Evolutionary conservation across 805 yeast genomes (phyloP).

Genomic region (Saccharomycopsis sp.): DNA sequence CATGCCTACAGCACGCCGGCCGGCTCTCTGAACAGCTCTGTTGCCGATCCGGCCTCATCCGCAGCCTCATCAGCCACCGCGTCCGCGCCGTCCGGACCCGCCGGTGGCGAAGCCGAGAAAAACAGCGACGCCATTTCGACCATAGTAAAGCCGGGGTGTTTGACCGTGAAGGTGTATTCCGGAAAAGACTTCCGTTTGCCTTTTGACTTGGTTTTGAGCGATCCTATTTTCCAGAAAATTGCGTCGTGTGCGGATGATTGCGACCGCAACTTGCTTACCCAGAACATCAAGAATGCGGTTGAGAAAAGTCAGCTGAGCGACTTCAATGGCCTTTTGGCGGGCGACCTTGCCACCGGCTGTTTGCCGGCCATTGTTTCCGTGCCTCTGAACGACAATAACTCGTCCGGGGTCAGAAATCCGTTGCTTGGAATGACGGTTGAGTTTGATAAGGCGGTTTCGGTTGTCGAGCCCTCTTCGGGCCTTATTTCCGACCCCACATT

Average conservation of each 20-base stretch:
- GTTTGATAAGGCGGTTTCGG: conserved; percentile 88
- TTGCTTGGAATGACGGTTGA: conserved; percentile 83
- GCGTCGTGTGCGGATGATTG: conserved; percentile 47
- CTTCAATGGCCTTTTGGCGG: conserved; percentile 7
- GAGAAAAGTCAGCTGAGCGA: conserved; percentile 6
- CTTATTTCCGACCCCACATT: conserved; percentile 72
- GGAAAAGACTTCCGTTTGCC: conserved; percentile 68
- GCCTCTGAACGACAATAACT: conserved; percentile 27
- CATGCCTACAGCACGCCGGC: background rate
- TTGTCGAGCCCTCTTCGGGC: conserved; percentile 82
- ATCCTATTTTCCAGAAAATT: conserved; percentile 55
- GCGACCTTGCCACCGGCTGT: conserved; percentile 14
- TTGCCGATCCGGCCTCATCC: background rate
- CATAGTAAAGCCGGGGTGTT: conserved; percentile 22
- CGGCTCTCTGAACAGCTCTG: background rate
- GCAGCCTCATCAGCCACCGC: conserved; percentile 1
- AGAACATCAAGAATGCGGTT: conserved; percentile 29
- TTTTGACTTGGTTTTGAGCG: conserved; percentile 57
- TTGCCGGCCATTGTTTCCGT: conserved; percentile 45
- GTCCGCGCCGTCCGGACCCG: background rate
- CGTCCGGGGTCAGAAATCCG: conserved; percentile 42
- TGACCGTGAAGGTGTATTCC: conserved; percentile 70
- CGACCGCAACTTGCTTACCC: conserved; percentile 28
- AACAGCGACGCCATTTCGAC: conserved; percentile 8
- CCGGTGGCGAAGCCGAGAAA: background rate